These are phyloP conservation scores for Candida glucosophila DNA, from an alignment of 1,139 yeast species.

Conservation along the genomic window DNA sequence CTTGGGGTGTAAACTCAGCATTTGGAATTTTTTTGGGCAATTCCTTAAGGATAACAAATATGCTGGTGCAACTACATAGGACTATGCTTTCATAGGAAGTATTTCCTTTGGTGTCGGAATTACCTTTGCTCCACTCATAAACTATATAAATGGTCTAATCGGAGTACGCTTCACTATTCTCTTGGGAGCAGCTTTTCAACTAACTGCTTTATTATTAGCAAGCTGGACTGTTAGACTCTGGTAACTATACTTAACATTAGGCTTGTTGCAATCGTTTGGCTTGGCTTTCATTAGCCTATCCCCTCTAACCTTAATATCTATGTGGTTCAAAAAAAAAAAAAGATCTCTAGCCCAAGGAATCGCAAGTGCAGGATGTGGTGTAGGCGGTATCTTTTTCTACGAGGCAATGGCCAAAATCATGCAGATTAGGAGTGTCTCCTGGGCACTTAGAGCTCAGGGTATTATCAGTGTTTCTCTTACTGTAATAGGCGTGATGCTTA, in stretches of 20 bases:
- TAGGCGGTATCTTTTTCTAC: conserved; percentile 49
- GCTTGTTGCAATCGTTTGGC: conserved; percentile 42
- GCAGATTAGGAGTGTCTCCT: conserved; percentile 16
- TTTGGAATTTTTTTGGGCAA: conserved; percentile 43
- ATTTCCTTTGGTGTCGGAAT: conserved; percentile 32
- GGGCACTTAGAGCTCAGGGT: conserved; percentile 31
- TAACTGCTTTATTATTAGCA: conserved; percentile 45
- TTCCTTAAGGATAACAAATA: conserved; percentile 28
- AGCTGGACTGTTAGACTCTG: conserved; percentile 42
- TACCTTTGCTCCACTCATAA: conserved; percentile 30
- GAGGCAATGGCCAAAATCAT: conserved; percentile 29
- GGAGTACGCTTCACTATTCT: conserved; percentile 31
- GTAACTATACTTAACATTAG: conserved; percentile 47
- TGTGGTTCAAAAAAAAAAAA: conserved; percentile 46
- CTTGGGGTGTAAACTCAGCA: conserved; percentile 50
- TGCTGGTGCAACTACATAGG: conserved; percentile 32
- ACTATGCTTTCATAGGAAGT: conserved; percentile 35
- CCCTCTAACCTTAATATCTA: conserved; percentile 33
- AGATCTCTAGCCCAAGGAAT: conserved; percentile 52
- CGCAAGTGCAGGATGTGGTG: conserved; percentile 52
- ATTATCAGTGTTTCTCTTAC: conserved; percentile 25
- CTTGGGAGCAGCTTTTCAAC: conserved; percentile 40
- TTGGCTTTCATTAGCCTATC: conserved; percentile 38
- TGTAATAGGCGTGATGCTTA: conserved; percentile 20
- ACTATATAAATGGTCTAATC: conserved; percentile 26